Conservation (phyloP, 768 basidiomycete species). For the Kwoniella sp. region DNA sequence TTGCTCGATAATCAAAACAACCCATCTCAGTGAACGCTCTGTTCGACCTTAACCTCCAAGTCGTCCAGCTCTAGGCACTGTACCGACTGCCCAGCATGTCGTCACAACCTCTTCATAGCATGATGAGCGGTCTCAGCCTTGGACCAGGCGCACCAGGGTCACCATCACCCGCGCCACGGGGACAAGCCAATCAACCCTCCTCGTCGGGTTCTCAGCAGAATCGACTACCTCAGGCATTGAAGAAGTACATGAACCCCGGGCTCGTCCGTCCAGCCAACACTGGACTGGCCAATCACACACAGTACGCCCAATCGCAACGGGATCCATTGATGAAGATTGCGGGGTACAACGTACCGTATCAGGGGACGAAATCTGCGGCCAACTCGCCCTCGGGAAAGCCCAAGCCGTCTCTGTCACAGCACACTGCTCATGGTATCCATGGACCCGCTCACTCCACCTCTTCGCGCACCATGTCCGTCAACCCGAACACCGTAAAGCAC, state of each 20-base stretch:
- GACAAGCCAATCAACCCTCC: slow-evolving; percentile 1
- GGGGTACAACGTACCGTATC: slow-evolving; percentile 39
- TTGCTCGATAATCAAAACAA: too few species aligned
- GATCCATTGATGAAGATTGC: slow-evolving; percentile 46
- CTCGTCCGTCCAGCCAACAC: slow-evolving; percentile 40
- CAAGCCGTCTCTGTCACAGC: slow-evolving; percentile 25
- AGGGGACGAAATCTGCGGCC: neutral
- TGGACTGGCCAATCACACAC: slow-evolving; percentile 17
- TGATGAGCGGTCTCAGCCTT: slow-evolving; percentile 28
- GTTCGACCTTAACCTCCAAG: too few species aligned
- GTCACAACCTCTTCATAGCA: slow-evolving; percentile 13
- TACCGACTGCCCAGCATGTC: slow-evolving; percentile 15
- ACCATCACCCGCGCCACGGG: slow-evolving; percentile 14
- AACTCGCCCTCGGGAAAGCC: slow-evolving; percentile 17
- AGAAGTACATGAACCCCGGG: slow-evolving; percentile 46
- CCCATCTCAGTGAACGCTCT: too few species aligned
- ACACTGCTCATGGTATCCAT: slow-evolving; percentile 50
- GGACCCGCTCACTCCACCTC: slow-evolving; percentile 50
- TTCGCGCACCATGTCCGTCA: slow-evolving; percentile 31
- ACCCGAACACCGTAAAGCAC: slow-evolving; percentile 15
- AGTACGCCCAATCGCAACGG: slow-evolving; percentile 25
- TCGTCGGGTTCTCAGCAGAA: slow-evolving; percentile 11
- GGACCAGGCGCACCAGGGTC: neutral
- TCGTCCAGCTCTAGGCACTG: too few species aligned
- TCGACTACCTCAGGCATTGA: slow-evolving; percentile 38